These are phyloP conservation scores for Hortiboletus flavorubellus DNA, from an alignment of 768 basidiomycete genomes.

Conservation along the genomic window DNA sequence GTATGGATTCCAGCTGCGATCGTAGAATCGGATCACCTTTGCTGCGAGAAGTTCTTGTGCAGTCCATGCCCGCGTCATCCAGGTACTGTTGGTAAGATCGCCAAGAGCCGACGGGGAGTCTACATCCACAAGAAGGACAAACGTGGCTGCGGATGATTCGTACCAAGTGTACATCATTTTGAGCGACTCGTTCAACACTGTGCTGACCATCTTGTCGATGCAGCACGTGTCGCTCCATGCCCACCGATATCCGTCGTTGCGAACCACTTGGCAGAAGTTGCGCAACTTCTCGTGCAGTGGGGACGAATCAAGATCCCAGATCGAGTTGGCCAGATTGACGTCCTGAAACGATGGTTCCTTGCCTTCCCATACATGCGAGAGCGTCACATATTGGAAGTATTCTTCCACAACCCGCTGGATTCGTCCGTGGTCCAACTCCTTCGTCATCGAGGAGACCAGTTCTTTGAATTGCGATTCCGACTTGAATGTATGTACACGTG, in stretches of 20 bases:
- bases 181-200: constrained; percentile 6
- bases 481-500: background rate
- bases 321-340: background rate
- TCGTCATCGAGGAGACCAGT: constrained; percentile 8
- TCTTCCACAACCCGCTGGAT: background rate
- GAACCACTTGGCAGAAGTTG: constrained; percentile 6
- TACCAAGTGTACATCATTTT: constrained; percentile 16
- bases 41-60: constrained; percentile 15
- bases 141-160: constrained; percentile 1
- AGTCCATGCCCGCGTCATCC: constrained; percentile 18
- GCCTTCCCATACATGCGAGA: constrained; percentile 15
- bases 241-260: constrained; percentile 11
- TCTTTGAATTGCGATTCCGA: background rate
- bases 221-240: constrained; percentile 13
- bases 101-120: background rate
- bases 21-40: constrained; percentile 9
- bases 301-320: constrained; percentile 7
- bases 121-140: background rate
- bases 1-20: constrained; percentile 9
- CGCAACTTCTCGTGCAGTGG: constrained; percentile 1
- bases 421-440: background rate
- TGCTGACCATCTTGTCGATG: constrained; percentile 8
- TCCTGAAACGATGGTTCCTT: constrained; percentile 11
- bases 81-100: background rate
- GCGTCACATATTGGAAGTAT: constrained; percentile 11